Conservation (phyloP, 2,329 filamentous ascomycete species). For the Emergomyces orientalis region DNA sequence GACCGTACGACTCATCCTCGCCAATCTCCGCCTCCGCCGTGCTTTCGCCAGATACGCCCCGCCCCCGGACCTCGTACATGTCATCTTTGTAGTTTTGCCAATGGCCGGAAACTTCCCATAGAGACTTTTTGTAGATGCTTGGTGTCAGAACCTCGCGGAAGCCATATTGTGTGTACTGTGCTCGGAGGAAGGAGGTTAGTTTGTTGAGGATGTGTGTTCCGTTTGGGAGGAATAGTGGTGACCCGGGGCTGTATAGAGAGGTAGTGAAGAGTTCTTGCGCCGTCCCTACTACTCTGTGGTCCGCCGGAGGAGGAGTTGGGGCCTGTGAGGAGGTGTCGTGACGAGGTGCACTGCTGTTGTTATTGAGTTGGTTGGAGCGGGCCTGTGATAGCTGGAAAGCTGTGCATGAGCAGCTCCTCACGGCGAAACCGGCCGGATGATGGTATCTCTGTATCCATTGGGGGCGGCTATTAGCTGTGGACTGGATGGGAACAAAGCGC, state of each 20-base stretch:
- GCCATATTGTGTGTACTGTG: conserved; percentile 74
- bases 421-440: conserved; percentile 12
- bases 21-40: conserved; percentile 37
- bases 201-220: conserved; percentile 77
- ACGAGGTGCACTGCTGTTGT: conserved; percentile 20
- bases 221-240: conserved; percentile 73
- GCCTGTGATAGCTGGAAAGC: conserved; percentile 14
- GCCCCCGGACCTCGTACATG: conserved; percentile 69
- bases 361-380: conserved; percentile 2
- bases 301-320: conserved; percentile 28
- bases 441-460: conserved; percentile 7
- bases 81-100: conserved; percentile 85
- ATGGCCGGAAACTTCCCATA: conserved; percentile 80
- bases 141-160: conserved; percentile 85
- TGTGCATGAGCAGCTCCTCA: conserved; percentile 25
- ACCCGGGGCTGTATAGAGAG: conserved; percentile 72
- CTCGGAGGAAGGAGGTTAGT: conserved; percentile 68
- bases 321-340: not conserved
- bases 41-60: conserved; percentile 38
- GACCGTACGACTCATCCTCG: conserved; percentile 64
- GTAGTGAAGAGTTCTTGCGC: conserved; percentile 68
- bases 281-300: conserved; percentile 44
- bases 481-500: conserved; percentile 10
- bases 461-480: not conserved
- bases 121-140: conserved; percentile 78